Conservation (phyloP, 2,329 filamentous ascomycete genomes). For the Xylariomycetidae sp. region DNA sequence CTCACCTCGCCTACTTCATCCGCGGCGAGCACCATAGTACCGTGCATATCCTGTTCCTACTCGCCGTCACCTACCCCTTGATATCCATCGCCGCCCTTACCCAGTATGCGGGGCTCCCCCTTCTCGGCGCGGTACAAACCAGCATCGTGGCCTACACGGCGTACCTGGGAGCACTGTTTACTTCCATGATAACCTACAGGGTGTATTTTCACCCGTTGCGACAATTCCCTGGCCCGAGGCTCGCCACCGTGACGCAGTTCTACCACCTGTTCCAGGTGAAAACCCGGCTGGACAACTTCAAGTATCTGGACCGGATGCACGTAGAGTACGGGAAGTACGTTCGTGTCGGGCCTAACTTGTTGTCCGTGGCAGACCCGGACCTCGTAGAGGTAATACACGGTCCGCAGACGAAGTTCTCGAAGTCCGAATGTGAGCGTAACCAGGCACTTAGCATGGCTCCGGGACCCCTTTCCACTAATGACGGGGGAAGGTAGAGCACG, state of each 20-base stretch:
- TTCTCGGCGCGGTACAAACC: conserved; percentile 3
- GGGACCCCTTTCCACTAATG: conserved; percentile 1
- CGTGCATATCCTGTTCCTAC: conserved; percentile 6
- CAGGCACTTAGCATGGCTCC: not conserved
- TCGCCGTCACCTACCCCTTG: conserved; percentile 5
- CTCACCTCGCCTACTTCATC: conserved; percentile 9
- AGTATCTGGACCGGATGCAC: conserved; percentile 11
- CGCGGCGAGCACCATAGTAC: conserved; percentile 13
- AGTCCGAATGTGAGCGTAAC: conserved; percentile 11
- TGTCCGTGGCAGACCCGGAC: conserved; percentile 13
- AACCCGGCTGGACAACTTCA: conserved; percentile 12
- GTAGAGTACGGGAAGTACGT: conserved; percentile 13
- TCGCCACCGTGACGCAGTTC: conserved; percentile 10
- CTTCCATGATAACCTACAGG: conserved; percentile 11
- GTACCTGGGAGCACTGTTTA: conserved; percentile 11
- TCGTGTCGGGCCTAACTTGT: conserved; percentile 11
- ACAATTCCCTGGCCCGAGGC: conserved; percentile 9
- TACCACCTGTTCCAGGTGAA: conserved; percentile 11
- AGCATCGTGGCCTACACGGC: conserved; percentile 7
- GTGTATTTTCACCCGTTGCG: conserved; percentile 12
- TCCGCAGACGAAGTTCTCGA: conserved; percentile 6
- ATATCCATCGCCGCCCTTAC: conserved; percentile 3
- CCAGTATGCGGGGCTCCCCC: conserved; percentile 1
- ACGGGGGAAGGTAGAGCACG: too few relatives aligned
- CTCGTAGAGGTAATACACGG: conserved; percentile 11